Evolutionary conservation across 495 filamentous ascomycete genomes (phyloP).

Genomic region (Amorphotheca resinae): DNA sequence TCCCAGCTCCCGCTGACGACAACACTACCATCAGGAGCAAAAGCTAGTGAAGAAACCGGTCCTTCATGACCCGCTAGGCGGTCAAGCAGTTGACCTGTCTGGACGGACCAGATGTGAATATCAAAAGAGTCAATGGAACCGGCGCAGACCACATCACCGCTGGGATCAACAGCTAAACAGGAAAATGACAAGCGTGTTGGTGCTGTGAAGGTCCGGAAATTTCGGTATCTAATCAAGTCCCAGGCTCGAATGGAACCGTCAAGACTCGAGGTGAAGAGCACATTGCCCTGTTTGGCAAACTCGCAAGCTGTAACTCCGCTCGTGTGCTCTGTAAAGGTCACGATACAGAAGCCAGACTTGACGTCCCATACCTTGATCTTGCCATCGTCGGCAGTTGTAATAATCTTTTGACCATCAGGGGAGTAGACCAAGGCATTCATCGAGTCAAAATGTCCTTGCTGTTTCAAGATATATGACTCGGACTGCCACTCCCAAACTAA

Average conservation of each 20-base stretch:
- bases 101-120: conserved; percentile 95
- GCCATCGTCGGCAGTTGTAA: conserved; percentile 89
- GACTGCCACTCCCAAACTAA: conserved; percentile 99
- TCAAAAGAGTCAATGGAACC: conserved; percentile 93
- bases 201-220: conserved; percentile 93
- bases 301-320: conserved; percentile 92
- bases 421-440: conserved; percentile 91
- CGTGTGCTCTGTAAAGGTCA: conserved; percentile 94
- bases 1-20: conserved; percentile 93
- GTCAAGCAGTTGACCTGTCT: conserved; percentile 91
- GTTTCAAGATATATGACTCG: conserved; percentile 97
- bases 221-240: conserved; percentile 92
- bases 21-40: conserved; percentile 70
- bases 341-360: conserved; percentile 90
- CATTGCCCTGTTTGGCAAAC: conserved; percentile 86
- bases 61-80: conserved; percentile 87
- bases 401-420: conserved; percentile 81
- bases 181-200: conserved; percentile 85
- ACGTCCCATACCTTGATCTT: conserved; percentile 98
- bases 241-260: conserved; percentile 91
- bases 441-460: conserved; percentile 94
- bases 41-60: conserved; percentile 74
- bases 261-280: conserved; percentile 86
- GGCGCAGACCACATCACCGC: conserved; percentile 88
- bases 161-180: conserved; percentile 89